A percentile compares a stretch with the other conserved stretches of the same genome.
Evolutionary conservation across 2,329 filamentous ascomycete species (phyloP).

Genomic region (Gnomoniopsis sp.): DNA sequence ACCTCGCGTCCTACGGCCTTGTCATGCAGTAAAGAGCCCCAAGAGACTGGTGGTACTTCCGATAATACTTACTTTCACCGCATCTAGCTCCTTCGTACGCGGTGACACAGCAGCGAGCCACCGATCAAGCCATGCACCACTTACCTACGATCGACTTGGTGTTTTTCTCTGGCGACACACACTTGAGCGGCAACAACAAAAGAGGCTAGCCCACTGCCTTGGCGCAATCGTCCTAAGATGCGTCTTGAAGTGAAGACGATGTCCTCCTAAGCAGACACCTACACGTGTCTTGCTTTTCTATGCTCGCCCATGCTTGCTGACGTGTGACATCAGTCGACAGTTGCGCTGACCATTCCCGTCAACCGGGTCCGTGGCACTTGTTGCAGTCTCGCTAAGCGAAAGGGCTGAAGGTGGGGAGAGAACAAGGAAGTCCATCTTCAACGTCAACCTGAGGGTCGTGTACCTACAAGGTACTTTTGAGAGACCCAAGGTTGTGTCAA

Average conservation of each 20-base stretch:
- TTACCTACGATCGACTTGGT: constrained; percentile 6
- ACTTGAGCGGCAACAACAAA: neutral
- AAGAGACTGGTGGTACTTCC: neutral
- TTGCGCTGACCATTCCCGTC: constrained; percentile 8
- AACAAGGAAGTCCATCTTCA: neutral
- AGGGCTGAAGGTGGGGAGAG: neutral
- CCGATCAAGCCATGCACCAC: constrained; percentile 8
- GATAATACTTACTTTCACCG: neutral
- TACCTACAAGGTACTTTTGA: constrained; percentile 6
- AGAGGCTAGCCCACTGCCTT: neutral
- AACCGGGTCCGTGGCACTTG: constrained; percentile 17
- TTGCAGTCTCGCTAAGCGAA: neutral
- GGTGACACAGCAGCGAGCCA: constrained; percentile 8
- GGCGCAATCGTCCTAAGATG: neutral
- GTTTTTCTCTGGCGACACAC: constrained; percentile 7
- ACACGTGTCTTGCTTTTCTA: constrained; percentile 15
- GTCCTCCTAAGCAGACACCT: neutral
- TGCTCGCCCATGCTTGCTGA: constrained; percentile 11
- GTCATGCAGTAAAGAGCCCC: too few relatives aligned
- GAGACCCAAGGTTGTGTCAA: neutral
- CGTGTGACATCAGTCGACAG: neutral
- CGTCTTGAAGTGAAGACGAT: neutral
- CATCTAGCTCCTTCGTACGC: neutral
- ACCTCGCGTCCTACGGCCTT: too few relatives aligned
- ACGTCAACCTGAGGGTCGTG: constrained; percentile 1